Evolutionary conservation across 352 stramenopile genomes (phyloP), one percentile per base, ranked within the genome.

Genomic region (Saprolegnia diclina): DNA sequence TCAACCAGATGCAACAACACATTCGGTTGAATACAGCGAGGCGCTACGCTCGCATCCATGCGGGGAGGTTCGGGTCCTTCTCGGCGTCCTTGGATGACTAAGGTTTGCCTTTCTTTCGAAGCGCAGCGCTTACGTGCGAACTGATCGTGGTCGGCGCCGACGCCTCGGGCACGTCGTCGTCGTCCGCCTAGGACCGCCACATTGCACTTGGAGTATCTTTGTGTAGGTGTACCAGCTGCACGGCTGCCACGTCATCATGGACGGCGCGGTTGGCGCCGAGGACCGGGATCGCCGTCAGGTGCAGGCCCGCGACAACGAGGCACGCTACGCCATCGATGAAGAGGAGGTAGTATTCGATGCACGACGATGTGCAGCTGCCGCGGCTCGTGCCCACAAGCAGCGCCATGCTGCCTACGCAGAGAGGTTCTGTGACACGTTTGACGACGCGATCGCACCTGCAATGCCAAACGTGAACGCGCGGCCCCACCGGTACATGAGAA

Each of bases 401-500:
- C 18, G 56, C 50, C 56, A 64, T 64, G 56, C 46, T 64, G 32
- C 56, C 56, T 64, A 50, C 35, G 3, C 2, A 24, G 50, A 16
- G 24, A 5, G 24, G 19, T 26, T 45, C 5, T 16, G 35, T 35
- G 18, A 48, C 29, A 55, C 7, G 21, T n/a, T 16, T 1, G 48
- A 56, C 26, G n/a, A 52, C 26, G 29, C n/a, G 26, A 40, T 44
- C 0, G 56, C 76, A 57, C 82, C 83, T 18, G 80, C 76, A 24
- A 90, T 64, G 7, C 52, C 42, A 42, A 88, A 90, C 45, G 89
- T 62, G 35, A 77, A 73, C 4, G 80, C 76, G 9, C 78, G 79
- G 53, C 83, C 82, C 35, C 89, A 46, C 56, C 82, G 83, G 57
- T 90, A 91, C 10, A 82, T 78, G 72, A 91, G 77, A 64, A 90